Base-by-base conservation (phyloP, 1,139 yeast species). In the Suhomyces guaymorum region DNA sequence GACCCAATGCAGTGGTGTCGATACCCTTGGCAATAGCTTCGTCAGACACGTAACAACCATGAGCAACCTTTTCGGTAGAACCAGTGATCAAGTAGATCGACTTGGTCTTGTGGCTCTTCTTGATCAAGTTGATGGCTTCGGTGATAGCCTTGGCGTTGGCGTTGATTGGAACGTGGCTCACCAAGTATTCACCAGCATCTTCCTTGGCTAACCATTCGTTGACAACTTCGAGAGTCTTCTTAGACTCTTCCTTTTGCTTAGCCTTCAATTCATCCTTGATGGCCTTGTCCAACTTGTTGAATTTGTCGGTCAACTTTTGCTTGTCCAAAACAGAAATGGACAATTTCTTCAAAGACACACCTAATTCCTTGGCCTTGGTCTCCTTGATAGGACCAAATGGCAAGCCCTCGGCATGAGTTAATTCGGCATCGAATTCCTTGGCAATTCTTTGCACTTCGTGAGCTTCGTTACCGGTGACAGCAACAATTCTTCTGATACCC, bases 401-500 rank as follows among this genome's bases (percentile, higher is more conserved):
- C 52, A 79, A 58, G 37, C 71, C 66, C 34, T 72, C 80, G 35
- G 85, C 79, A 28, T 71, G 70, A 29, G 67, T 75, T 43, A 92
- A 74, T 38, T 76, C 71, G 33, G 66, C 69, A 27, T 73, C 82
- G 56, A 82, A 89, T 37, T 83, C 92, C 24, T 60, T 57, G 33
- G 97, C 96, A 46, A 82, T 57, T 59, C 86, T 76, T 72, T 90
- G 96, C 33, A 89, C 97, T 52, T 80, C 88, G 52, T 79, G 82
- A 13, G 98, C 98, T 52, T 82, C 95, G 38, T 77, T 72, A 31
- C 97, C 97, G 22, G 97, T 86, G 35, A 90, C 96, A 15, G 97
- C 97, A 42, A 92, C 96, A 58, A 92, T 85, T 75, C 99, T 88
- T 69, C 99, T 81, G 45, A 87, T 88, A 64, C 99, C 99, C 71